A percentile compares a stretch with the other conserved stretches of the same genome.
Conservation (phyloP, 331 rosid genomes). For the Saraca asoca region DNA sequence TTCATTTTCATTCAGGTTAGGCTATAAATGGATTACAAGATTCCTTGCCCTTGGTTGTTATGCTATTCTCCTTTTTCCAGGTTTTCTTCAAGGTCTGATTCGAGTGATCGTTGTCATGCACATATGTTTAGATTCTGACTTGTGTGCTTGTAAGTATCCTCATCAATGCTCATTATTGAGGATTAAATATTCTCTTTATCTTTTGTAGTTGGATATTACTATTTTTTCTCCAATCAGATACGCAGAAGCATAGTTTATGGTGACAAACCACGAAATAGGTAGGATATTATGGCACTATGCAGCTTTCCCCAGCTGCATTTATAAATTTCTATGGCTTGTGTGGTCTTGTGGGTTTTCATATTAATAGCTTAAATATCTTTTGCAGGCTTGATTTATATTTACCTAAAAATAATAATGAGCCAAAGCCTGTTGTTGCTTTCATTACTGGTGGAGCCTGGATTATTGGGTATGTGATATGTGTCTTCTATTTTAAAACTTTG, state of each 20-base stretch:
- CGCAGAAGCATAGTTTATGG: constrained; percentile 85
- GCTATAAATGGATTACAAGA: constrained; percentile 81
- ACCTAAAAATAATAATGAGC: constrained; percentile 63
- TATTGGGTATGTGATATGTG: too few relatives aligned
- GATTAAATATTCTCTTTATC: constrained; percentile 15
- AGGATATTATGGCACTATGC: constrained; percentile 17
- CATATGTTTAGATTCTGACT: not conserved
- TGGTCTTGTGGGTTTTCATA: too few relatives aligned
- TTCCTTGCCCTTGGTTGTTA: constrained; percentile 86
- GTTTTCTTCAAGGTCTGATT: constrained; percentile 79
- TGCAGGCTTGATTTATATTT: constrained; percentile 90
- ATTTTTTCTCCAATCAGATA: constrained; percentile 79
- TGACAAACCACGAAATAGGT: constrained; percentile 95
- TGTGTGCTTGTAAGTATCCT: not conserved
- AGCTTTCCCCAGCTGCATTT: constrained; percentile 1
- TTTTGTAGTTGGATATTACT: constrained; percentile 76
- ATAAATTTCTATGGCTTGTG: constrained; percentile 7
- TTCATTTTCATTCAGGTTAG: constrained; percentile 77
- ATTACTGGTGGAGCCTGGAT: constrained; percentile 84
- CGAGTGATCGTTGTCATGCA: constrained; percentile 19
- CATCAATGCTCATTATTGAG: not conserved
- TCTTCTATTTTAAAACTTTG: too few relatives aligned
- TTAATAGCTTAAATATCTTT: constrained; percentile 21
- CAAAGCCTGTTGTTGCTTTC: constrained; percentile 84
- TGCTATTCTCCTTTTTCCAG: constrained; percentile 72